These are phyloP conservation scores for Simplicillium sp. DNA, from an alignment of 2,329 filamentous ascomycete genomes.

Conservation along the genomic window DNA sequence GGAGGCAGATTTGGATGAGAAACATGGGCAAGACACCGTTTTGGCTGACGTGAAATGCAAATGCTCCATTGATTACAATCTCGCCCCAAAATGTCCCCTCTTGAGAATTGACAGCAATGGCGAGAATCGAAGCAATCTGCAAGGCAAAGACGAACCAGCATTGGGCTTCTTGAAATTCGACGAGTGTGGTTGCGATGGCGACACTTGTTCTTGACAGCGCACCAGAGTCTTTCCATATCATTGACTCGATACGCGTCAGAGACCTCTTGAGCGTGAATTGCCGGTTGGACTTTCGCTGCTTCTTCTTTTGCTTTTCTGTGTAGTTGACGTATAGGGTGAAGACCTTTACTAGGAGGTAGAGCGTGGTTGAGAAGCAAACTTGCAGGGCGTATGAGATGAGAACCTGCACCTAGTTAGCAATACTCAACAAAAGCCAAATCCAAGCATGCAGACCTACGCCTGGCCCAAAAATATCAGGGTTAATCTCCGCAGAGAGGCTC, in stretches of 20 bases:
- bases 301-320: conserved; percentile 16
- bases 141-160: conserved; percentile 29
- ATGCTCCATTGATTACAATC: conserved; percentile 25
- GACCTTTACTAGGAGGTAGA: conserved; percentile 23
- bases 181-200: conserved; percentile 28
- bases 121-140: conserved; percentile 28
- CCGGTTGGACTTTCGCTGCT: conserved; percentile 9
- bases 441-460: conserved; percentile 18
- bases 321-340: conserved; percentile 25
- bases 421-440: too few species aligned
- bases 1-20: conserved; percentile 25
- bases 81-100: conserved; percentile 29
- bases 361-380: conserved; percentile 22
- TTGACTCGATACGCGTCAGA: conserved; percentile 23
- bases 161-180: conserved; percentile 29
- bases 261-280: conserved; percentile 16
- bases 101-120: conserved; percentile 29
- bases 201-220: conserved; percentile 26
- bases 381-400: conserved; percentile 28
- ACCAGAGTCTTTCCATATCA: conserved; percentile 26
- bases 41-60: conserved; percentile 26
- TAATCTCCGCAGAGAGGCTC: conserved; percentile 24
- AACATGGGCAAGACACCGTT: conserved; percentile 28
- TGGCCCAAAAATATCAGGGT: conserved; percentile 28
- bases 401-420: conserved; percentile 13